Percentiles rank a stretch among this genome's conserved stretches.
phyloP scores from a whole-genome alignment of 164 flowering plant species.

The Vitis rotundifolia region DNA sequence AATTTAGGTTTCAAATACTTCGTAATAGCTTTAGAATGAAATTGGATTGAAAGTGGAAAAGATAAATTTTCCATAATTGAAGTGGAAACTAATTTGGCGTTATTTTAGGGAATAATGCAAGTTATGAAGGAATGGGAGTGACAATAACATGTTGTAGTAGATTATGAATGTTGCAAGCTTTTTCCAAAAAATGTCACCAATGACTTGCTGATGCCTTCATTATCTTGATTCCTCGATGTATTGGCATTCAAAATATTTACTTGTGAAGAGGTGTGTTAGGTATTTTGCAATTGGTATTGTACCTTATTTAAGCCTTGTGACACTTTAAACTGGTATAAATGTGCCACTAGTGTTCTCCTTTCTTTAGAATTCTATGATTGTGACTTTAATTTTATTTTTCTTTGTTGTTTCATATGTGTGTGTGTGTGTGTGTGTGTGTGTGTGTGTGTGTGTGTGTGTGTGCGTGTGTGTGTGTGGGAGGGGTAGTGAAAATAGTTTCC shows the following conservation, averaged over 20 bases:
- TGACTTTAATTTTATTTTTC: neutral
- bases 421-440: too few relatives aligned
- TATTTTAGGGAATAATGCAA: too few relatives aligned
- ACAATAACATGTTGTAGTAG: too few relatives aligned
- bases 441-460: too few relatives aligned
- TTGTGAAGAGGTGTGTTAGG: slow-evolving; percentile 58
- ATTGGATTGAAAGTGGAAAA: slow-evolving; percentile 72
- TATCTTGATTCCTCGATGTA: slow-evolving; percentile 79
- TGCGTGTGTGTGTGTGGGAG: too few relatives aligned
- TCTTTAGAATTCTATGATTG: too few relatives aligned
- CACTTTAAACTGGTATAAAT: neutral
- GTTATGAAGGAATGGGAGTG: too few relatives aligned
- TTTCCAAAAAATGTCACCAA: slow-evolving; percentile 37
- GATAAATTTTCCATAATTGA: too few relatives aligned
- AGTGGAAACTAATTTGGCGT: too few relatives aligned
- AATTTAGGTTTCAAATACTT: too few relatives aligned
- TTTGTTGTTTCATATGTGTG: neutral
- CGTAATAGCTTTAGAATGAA: slow-evolving; percentile 71
- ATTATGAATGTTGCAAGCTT: slow-evolving; percentile 40
- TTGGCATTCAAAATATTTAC: slow-evolving; percentile 80
- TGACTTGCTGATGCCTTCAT: slow-evolving; percentile 87
- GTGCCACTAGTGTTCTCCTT: neutral
- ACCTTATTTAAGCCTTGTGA: neutral
- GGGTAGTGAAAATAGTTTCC: neutral
- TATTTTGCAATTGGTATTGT: neutral